Base-by-base conservation (phyloP, 1,284 basidiomycete species). In the Rhodotorula sp. region DNA sequence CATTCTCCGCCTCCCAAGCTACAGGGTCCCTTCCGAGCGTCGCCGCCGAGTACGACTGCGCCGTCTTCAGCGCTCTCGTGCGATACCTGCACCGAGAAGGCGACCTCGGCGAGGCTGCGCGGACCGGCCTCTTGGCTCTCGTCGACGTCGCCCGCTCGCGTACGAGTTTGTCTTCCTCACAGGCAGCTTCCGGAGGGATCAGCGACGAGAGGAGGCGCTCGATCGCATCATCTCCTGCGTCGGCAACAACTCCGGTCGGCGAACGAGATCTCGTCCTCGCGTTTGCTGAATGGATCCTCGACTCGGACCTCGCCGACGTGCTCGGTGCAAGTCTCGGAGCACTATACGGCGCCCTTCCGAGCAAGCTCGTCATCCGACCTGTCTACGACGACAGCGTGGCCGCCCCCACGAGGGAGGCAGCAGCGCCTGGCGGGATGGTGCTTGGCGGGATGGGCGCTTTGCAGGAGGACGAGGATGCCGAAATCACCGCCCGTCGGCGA, bases 231-330 rank as follows among this genome's bases (percentile, higher is more conserved):
- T 16, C 47, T n/a, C 8, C 31, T 3, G 20, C 56, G 0, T 43
- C 62, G 26, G 6, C 43, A 21, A 54, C 48, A 5, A 29, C 71
- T 31, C 48, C 57, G 1, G 23, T 61, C 16, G 62, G 91, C 5
- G 86, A 91, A 57, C 87, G 87, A 46, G 91, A 93, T 78, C 91
- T 91, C 7, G 89, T 89, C 18, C 84, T 92, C 66, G 92, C 90
- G n/a, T 84, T 94, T 58, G 92, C 90, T 39, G 92, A 94, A 79
- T 97, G 94, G 80, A 92, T 98, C 63, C 86, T 97, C 23, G 92
- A 97, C 78, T 93, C 94, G 14, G 95, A 97, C 82, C 97, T 97
- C 81, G 92, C 93, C 23, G 94, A 98, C 72, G 95, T 99, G 3
- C 87, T 99, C 61, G 93, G 91, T 7, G 97, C 96, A 8, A 93